Percentiles rank a stretch among this genome's conserved stretches.
These are phyloP conservation scores for Phyllosticta citriasiana DNA, from an alignment of 2,329 filamentous ascomycete genomes.

Conservation along the genomic window DNA sequence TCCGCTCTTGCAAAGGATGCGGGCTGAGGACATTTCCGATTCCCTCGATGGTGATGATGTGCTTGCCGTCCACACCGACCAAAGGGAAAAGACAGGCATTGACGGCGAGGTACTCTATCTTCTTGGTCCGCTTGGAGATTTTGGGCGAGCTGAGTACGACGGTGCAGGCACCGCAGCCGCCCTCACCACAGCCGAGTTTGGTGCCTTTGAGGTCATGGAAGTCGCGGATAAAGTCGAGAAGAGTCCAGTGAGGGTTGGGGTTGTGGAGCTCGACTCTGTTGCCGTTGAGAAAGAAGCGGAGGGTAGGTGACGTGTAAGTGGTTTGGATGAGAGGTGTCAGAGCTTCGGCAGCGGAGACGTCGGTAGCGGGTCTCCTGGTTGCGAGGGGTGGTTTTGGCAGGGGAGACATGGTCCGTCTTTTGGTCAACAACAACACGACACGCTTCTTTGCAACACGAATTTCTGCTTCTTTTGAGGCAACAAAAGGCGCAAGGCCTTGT, in stretches of 20 bases:
- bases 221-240: conserved; percentile 80
- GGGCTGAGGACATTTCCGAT: conserved; percentile 78
- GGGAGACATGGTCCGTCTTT: neutral
- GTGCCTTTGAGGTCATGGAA: conserved; percentile 83
- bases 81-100: conserved; percentile 90
- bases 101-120: conserved; percentile 87
- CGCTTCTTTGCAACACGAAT: neutral
- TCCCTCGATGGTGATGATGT: conserved; percentile 93
- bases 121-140: conserved; percentile 36
- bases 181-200: conserved; percentile 91
- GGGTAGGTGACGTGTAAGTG: conserved; percentile 62
- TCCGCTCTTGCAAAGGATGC: conserved; percentile 80
- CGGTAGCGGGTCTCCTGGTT: conserved; percentile 1
- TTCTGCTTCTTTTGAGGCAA: neutral
- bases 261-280: conserved; percentile 74
- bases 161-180: conserved; percentile 89
- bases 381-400: conserved; percentile 5
- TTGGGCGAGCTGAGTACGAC: conserved; percentile 44
- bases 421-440: neutral
- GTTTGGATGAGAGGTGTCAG: conserved; percentile 57
- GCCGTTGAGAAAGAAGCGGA: conserved; percentile 88
- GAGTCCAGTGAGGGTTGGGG: conserved; percentile 79
- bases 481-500: too few species aligned
- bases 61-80: conserved; percentile 86
- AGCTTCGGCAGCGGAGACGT: conserved; percentile 25